Conservation (phyloP, 2,329 filamentous ascomycete genomes). For the Graphiopsis chlorocephala region DNA sequence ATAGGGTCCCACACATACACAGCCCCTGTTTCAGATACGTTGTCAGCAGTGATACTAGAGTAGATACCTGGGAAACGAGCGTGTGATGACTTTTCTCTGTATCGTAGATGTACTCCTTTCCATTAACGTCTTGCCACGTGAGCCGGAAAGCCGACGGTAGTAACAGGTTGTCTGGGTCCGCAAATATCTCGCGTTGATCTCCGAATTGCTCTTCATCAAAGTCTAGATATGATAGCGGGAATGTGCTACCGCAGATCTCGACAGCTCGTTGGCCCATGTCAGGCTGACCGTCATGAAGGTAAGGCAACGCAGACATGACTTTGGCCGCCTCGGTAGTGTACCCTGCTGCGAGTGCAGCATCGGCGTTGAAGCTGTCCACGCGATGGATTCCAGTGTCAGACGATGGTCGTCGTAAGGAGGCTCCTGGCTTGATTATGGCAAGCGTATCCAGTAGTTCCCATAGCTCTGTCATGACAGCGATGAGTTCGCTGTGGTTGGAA, state of each 20-base stretch:
- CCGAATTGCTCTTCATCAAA: not conserved
- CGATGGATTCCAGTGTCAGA: not conserved
- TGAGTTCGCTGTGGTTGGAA: not conserved
- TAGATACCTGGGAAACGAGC: slow-evolving; percentile 26
- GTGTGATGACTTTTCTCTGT: not conserved
- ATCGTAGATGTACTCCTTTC: not conserved
- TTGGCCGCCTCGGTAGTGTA: not conserved
- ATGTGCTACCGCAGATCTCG: not conserved
- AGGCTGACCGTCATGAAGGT: not conserved
- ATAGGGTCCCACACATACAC: not conserved
- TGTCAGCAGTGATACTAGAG: not conserved
- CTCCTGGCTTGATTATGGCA: not conserved
- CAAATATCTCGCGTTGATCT: not conserved
- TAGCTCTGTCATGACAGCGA: not conserved
- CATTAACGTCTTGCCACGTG: not conserved
- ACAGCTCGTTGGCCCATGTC: not conserved
- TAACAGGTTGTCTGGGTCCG: not conserved
- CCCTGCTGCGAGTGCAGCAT: not conserved
- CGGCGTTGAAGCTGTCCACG: not conserved
- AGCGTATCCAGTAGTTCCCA: not conserved
- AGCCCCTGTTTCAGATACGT: not conserved
- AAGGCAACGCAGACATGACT: not conserved
- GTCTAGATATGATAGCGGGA: not conserved
- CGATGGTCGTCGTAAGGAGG: not conserved
- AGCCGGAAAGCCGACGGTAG: not conserved